These are phyloP conservation scores for Parathielavia hyrcaniae DNA, from an alignment of 495 filamentous ascomycete species.

Conservation along the genomic window DNA sequence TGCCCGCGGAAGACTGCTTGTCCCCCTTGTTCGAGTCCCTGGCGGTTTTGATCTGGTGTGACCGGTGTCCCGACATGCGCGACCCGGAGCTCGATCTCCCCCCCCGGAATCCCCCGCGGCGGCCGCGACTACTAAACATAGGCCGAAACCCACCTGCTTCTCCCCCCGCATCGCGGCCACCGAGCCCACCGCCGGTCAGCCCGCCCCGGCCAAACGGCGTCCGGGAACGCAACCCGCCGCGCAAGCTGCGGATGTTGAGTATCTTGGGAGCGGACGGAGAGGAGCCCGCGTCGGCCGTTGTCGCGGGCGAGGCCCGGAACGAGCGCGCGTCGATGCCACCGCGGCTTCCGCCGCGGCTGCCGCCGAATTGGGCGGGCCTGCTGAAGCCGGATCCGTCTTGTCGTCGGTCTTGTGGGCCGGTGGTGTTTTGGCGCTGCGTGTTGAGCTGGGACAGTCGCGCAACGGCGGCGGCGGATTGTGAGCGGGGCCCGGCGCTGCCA, in stretches of 20 bases:
- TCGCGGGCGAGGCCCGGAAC: conserved; percentile 12
- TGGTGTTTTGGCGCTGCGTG: neutral
- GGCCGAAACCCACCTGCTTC: too few species aligned
- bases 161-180: too few species aligned
- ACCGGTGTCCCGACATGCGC: too few species aligned
- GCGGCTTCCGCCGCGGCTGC: neutral
- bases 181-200: neutral
- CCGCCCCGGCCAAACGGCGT: conserved; percentile 4
- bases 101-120: neutral
- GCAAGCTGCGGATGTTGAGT: conserved; percentile 30
- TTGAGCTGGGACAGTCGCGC: conserved; percentile 20
- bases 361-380: neutral
- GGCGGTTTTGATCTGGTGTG: too few species aligned
- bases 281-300: neutral
- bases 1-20: neutral
- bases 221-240: conserved; percentile 16
- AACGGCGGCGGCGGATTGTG: conserved; percentile 25
- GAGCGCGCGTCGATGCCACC: conserved; percentile 21
- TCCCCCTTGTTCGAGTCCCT: neutral
- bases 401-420: neutral
- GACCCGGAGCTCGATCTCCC: neutral
- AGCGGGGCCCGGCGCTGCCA: conserved; percentile 7
- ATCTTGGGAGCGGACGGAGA: conserved; percentile 16
- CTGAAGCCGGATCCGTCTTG: neutral
- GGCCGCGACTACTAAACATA: neutral